Evolutionary conservation across 169 alveolate species (phyloP), one percentile per base, ranked within the genome.

Genomic region (Babesia gibsoni): DNA sequence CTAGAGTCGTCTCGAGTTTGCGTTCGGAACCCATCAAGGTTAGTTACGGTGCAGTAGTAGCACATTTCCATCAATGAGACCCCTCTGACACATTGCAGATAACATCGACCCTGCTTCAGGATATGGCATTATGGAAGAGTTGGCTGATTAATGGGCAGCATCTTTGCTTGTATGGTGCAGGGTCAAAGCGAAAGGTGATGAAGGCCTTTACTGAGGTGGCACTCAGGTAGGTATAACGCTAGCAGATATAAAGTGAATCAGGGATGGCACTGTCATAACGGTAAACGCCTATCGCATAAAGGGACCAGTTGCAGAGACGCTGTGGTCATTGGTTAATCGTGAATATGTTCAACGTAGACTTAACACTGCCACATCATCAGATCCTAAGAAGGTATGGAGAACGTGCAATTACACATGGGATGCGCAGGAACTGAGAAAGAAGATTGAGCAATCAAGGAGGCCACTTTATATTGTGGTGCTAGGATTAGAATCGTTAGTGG

Each of bases 81-180:
- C 46, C 46, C 20, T 12, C 46, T 39, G 46, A 39, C 46, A 16
- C 20, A 12, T 10, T 29, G 58, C 72, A 61, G 72, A 4, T 61
- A 20, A 9, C 46, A 9, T 49, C 46, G 7, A 32, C n/a, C 27
- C 56, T 61, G 33, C 32, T 43, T 14, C 29, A 61, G 33, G 72
- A 61, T 48, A 61, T 61, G 56, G 25, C 35, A 6, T 32, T 41
- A n/a, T 77, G 86, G 86, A 77, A 77, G 67, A 50, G 79, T 33
- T 77, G 86, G 86, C n/a, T 77, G 58, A 63, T 67, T 10, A 77
- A 77, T 35, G 81, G 86, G 29, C 61, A 50, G 25, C 64, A 77
- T 36, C 61, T 77, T 16, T 46, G 74, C 33, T 77, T 77, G 52
- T 54, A 46, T 35, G 86, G 86, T 37, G 49, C 43, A 0, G 86